Base-by-base conservation (phyloP, 371 early-diverging fungal species). In the Rhizopus sp. region DNA sequence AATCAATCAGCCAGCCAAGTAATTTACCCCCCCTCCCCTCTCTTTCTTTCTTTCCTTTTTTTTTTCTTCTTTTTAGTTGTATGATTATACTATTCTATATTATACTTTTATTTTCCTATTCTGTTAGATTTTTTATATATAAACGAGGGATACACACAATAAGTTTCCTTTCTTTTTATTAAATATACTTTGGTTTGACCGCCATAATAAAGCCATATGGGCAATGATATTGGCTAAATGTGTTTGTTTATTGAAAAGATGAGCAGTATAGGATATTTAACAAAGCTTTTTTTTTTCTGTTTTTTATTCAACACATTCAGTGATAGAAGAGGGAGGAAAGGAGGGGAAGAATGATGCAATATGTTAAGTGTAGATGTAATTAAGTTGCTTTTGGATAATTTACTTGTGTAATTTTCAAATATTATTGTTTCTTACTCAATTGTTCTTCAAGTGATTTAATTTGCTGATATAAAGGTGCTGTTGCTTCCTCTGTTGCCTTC, bases 371-470 rank as follows among this genome's bases (percentile, higher is more conserved):
- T 23, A 23, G 23, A 23, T 23, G 23, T 23, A 23, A 23, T 23
- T 23, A 23, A 23, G 23, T 23, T 23, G 23, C 2, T 23, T 23
- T 23, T 23, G 23, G 2, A 23, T 23, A 23, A 5, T 37, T 7
- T 37, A 37, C 13, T 10, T 2, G 13, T 37, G 0, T 37, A 13
- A 41, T 41, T 1, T 41, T 6, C 15, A 41, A n/a, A 41, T 6
- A n/a, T 41, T n/a, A 32, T 32, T 51, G 42, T 35, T 44, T 49
- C 13, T 53, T 39, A 10, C 54, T 31, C 8, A 64, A 37, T 15
- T 66, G 53, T 0, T 66, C 61, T 23, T 66, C 61, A 32, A 66
- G 57, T 7, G 13, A n/a, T 23, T 50, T 66, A 5, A 66, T 61
- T 13, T 54, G 53, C 9, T 61, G 35, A 16, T 57, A 49, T 5